Evolutionary conservation across 1,284 basidiomycete genomes (phyloP), one percentile per base, ranked within the genome.

Genomic region (Ustilago trichophora): DNA sequence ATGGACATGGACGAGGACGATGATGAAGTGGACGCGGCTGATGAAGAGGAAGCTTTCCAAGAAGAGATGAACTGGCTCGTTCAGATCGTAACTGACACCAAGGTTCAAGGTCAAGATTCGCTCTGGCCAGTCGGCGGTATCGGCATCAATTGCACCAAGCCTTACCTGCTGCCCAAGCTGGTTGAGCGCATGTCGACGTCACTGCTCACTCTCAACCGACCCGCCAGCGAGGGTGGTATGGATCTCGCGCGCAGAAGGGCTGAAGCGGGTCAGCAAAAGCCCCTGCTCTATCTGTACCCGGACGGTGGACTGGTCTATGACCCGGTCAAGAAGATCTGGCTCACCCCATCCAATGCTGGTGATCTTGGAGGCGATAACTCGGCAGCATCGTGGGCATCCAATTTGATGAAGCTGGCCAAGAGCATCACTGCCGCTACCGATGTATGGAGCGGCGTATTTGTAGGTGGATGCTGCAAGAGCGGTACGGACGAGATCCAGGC

Each of bases 91-190:
- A 47, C 49, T 10, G 54, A 60, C 38, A 58, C 65, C 9, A 38
- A 51, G 27, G 65, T 68, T 19, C 65, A 58, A 16, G 67, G 50
- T 13, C 44, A 56, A 18, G 55, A 53, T 22, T 57, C 57, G 11
- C 38, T 53, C 6, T 75, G 73, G 69, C 56, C 67, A 1, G 27
- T 75, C 35, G 46, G 47, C 7, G 76, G 74, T 6, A 43, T 78
- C 22, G 76, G 76, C 21, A 73, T 78, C 58, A 78, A 78, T 48
- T 78, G 76, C 59, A 78, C 76, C 26, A 78, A 78, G 52, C 67
- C 73, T 0, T 63, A 70, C 40, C 52, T 68, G 24, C 40, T 78
- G 11, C 38, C 43, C 12, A 57, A 40, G 48, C 54, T 77, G 15
- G 56, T 59, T 13, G 42, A 67, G 27, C 49, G 53, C 10, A 66